Base-by-base conservation (phyloP, 495 filamentous ascomycete genomes). In the Aspergillus kassunensis region DNA sequence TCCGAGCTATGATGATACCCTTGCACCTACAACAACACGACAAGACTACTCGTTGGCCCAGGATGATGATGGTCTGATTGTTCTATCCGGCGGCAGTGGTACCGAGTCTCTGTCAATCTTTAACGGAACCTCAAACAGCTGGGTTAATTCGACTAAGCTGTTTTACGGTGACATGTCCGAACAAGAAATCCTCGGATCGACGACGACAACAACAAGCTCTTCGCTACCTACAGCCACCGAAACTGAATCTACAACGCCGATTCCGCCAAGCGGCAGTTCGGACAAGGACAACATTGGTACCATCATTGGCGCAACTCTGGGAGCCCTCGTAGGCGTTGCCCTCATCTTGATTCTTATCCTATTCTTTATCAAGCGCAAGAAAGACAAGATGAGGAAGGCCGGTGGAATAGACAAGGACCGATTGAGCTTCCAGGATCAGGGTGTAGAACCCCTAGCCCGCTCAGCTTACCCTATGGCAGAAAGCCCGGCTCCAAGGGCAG, bases 221-320 rank as follows among this genome's bases (percentile, higher is more conserved):
- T 43, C 70, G 7, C 60, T 68, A 6, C 50, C 68, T 13, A 54
- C 70, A 12, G 58, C 77, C 2, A 68, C 71, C 16, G 56, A 72
- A 9, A 62, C 74, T 6, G 60, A 64, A 25, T 63, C 79, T 4
- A 63, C 15, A 59, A 69, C n/a, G 59, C 66, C n/a, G 25, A 59
- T 53, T 31, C 65, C 64, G 25, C 65, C 52, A 43, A 64, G 61
- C 39, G 65, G 48, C 44, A 61, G 76, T 16, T 53, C 42, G 10
- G 42, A 18, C 2, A 45, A 9, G 15, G 15, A 29, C 9, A 45
- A 37, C 27, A 74, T 72, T 35, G 71, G 81, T 12, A 77, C 77
- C 19, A 85, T 95, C 27, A 78, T 98, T 1, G 90, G 87, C 41
- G 86, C 85, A 33, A 86, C 87, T 1, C 77, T 98, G 1, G 90